These are phyloP conservation scores for Citrullus amarus DNA, from an alignment of 306 rosid species.

Conservation along the genomic window DNA sequence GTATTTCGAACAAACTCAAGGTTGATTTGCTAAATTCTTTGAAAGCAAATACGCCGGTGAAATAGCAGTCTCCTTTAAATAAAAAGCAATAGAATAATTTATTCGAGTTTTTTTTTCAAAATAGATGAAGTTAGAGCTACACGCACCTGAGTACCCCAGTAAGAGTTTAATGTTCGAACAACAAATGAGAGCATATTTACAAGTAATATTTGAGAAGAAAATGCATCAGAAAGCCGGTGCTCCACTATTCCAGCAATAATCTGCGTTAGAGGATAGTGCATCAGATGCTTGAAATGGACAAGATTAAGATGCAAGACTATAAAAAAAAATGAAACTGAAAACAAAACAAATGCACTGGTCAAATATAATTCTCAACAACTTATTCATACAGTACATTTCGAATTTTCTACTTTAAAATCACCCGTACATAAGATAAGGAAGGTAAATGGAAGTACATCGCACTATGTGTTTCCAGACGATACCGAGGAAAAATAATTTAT, in stretches of 20 bases:
- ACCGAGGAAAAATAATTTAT: background rate
- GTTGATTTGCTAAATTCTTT: background rate
- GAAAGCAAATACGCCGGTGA: conserved; percentile 1
- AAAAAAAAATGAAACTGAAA: background rate
- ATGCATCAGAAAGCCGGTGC: conserved; percentile 69
- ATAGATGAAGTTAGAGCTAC: background rate
- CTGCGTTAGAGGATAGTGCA: conserved; percentile 28
- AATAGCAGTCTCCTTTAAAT: background rate
- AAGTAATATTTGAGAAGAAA: conserved; percentile 56
- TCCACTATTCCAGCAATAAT: conserved; percentile 89
- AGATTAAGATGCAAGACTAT: background rate
- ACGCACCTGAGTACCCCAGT: conserved; percentile 93
- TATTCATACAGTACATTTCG: background rate
- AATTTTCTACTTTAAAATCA: background rate
- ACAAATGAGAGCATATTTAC: conserved; percentile 78
- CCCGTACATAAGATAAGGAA: background rate
- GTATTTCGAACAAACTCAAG: background rate
- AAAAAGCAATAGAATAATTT: background rate
- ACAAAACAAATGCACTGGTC: background rate
- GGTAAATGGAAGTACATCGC: background rate
- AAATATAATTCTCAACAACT: background rate
- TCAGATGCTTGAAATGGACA: conserved; percentile 7
- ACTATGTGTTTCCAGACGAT: no score
- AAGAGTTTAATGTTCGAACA: conserved; percentile 74
- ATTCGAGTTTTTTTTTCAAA: background rate